These are phyloP conservation scores for Francoa sonchifolia DNA, from an alignment of 441 rosid species.

Conservation along the genomic window DNA sequence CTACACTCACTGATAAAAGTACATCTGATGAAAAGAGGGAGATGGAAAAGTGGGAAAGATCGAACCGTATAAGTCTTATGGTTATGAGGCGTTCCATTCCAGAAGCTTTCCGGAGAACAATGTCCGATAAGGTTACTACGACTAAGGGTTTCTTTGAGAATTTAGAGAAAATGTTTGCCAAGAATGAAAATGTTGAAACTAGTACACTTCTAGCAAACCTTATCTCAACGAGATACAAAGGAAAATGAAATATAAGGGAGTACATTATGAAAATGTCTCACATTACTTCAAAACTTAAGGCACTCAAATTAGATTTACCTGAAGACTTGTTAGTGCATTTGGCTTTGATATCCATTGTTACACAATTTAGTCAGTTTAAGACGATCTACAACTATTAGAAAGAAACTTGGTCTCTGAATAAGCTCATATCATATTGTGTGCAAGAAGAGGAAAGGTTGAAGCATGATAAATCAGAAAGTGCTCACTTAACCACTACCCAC, in stretches of 20 bases:
- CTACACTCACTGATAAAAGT: neutral
- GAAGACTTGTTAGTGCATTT: constrained; percentile 10
- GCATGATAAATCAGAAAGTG: no score
- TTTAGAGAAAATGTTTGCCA: constrained; percentile 2
- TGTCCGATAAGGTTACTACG: neutral
- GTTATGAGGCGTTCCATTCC: constrained; percentile 2
- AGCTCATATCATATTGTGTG: no score
- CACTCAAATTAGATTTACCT: constrained; percentile 3
- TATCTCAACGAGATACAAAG: constrained; percentile 2
- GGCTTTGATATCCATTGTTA: constrained; percentile 8
- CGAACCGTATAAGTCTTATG: constrained; percentile 6
- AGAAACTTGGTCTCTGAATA: no score
- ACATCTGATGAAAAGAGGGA: neutral
- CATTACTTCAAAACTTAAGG: neutral
- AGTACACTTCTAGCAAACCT: neutral
- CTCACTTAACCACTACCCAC: no score
- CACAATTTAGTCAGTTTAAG: neutral
- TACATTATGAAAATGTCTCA: constrained; percentile 4
- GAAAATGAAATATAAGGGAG: constrained; percentile 7
- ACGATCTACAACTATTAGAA: constrained; percentile 2
- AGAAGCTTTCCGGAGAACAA: constrained; percentile 1
- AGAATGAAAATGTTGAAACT: neutral
- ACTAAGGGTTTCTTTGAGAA: neutral
- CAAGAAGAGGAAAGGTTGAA: no score
- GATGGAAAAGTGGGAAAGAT: constrained; percentile 4